Evolutionary conservation across 2,329 filamentous ascomycete species (phyloP).

Genomic region (Graphilbum sp.): DNA sequence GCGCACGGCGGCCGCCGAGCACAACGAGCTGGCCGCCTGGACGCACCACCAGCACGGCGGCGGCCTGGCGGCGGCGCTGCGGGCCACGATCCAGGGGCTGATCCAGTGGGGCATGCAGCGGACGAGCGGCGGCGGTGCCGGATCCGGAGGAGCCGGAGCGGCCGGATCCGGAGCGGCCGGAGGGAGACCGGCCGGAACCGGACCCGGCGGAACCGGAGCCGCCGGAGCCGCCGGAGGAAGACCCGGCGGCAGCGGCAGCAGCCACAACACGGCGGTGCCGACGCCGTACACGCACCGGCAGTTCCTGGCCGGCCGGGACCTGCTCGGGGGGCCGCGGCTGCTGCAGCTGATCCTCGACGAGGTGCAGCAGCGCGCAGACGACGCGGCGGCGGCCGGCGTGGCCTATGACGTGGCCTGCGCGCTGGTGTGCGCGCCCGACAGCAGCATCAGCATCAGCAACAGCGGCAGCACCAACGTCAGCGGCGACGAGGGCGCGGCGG

Average conservation of each 20-base stretch:
- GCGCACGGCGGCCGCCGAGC: conserved; percentile 43
- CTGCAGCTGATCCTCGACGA: conserved; percentile 51
- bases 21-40: conserved; percentile 56
- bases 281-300: conserved; percentile 59
- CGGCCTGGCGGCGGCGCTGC: conserved; percentile 40
- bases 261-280: conserved; percentile 32
- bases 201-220: too few relatives aligned
- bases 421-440: conserved; percentile 51
- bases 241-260: too few relatives aligned
- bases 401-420: conserved; percentile 55
- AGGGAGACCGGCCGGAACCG: too few relatives aligned
- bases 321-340: conserved; percentile 45
- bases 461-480: background rate
- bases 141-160: too few relatives aligned
- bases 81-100: conserved; percentile 44
- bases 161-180: too few relatives aligned
- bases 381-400: conserved; percentile 14
- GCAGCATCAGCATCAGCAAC: conserved; percentile 13
- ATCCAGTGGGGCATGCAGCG: conserved; percentile 50
- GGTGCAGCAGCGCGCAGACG: conserved; percentile 42
- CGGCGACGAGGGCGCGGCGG: conserved; percentile 15
- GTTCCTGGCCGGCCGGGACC: conserved; percentile 40
- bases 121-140: too few relatives aligned
- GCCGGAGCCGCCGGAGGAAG: too few relatives aligned
- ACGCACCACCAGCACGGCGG: conserved; percentile 29